Base-by-base conservation (phyloP, 2,329 filamentous ascomycete genomes). In the Stagonosporopsis cucurbitacearum region DNA sequence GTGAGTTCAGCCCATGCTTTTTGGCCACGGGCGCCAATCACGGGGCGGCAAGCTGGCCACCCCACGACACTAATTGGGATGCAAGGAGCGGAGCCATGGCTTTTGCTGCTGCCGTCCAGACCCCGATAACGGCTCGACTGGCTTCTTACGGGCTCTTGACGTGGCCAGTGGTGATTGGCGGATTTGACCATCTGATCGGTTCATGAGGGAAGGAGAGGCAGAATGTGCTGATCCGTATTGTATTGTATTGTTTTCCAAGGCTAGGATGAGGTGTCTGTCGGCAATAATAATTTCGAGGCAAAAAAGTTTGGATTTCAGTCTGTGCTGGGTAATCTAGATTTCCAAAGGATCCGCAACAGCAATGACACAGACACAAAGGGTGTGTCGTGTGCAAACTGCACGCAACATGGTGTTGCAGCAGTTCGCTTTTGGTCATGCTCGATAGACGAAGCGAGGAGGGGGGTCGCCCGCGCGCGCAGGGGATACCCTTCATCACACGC, bases 41-140 rank as follows among this genome's bases (percentile, higher is more conserved):
- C 41, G 51, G 36, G 32, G 39, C 20, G 26, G 48, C 26, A 26
- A 30, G n/a, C 22, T 50, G 20, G 51, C 51, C 51, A 60, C 54
- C 62, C 63, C 63, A 66, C 64, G 60, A 67, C 47, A 62, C 70
- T 54, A 59, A 65, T 66, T 63, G 64, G 66, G 60, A 67, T 69
- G 72, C 66, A 73, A 73, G 69, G 69, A 69, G 66, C 67, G 68
- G 66, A 54, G 57, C n/a, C n/a, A 62, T 71, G 71, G 70, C 69
- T 72, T n/a, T n/a, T 73, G 65, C 67, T 52, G 52, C 56, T 59
- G n/a, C 65, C 62, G 51, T 60, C 63, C 53, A 65, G 62, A 62
- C 61, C 70, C 71, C 72, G 71, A 75, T 74, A 74, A 74, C 70
- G 72, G 71, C 71, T 70, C 62, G 63, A 58, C 59, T 67, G 62